Evolutionary conservation across 2,329 filamentous ascomycete species (phyloP).

Genomic region (Epichloe sp.): DNA sequence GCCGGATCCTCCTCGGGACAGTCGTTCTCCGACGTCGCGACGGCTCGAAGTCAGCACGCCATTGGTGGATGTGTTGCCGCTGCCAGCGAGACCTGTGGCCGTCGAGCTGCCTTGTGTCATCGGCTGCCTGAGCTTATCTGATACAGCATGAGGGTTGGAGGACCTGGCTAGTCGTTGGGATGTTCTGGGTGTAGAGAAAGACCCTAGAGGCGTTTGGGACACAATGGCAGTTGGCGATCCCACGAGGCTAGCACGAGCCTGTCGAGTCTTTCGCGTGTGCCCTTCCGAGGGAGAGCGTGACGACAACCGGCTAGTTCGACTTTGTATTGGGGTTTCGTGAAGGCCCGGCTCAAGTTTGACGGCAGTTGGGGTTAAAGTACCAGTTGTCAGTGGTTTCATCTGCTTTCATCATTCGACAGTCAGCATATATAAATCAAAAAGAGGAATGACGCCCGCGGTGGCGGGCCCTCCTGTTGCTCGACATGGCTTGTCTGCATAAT

Average conservation of each 20-base stretch:
- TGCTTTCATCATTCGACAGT: conserved; percentile 3
- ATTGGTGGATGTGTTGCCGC: neutral
- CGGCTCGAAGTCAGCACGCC: conserved; percentile 6
- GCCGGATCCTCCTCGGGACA: conserved; percentile 13
- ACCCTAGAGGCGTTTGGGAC: neutral
- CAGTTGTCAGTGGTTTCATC: conserved; percentile 11
- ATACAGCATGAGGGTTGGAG: conserved; percentile 16
- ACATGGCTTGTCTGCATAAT: neutral
- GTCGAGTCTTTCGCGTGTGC: conserved; percentile 18
- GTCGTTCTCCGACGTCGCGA: conserved; percentile 14
- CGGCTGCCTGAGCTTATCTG: conserved; percentile 23
- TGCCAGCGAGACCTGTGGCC: neutral
- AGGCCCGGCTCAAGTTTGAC: conserved; percentile 14
- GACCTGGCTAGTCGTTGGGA: conserved; percentile 16
- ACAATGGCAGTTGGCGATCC: conserved; percentile 15
- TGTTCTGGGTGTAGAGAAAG: conserved; percentile 11
- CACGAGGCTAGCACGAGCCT: conserved; percentile 15
- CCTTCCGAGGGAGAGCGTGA: conserved; percentile 22
- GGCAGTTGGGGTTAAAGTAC: conserved; percentile 14
- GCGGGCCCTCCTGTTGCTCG: neutral
- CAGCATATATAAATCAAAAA: neutral
- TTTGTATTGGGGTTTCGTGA: conserved; percentile 14
- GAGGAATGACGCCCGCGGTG: neutral
- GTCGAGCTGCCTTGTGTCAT: conserved; percentile 14
- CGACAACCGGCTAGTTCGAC: conserved; percentile 16